phyloP scores from a whole-genome alignment of 345 rosid species.

The Brassica nigra region DNA sequence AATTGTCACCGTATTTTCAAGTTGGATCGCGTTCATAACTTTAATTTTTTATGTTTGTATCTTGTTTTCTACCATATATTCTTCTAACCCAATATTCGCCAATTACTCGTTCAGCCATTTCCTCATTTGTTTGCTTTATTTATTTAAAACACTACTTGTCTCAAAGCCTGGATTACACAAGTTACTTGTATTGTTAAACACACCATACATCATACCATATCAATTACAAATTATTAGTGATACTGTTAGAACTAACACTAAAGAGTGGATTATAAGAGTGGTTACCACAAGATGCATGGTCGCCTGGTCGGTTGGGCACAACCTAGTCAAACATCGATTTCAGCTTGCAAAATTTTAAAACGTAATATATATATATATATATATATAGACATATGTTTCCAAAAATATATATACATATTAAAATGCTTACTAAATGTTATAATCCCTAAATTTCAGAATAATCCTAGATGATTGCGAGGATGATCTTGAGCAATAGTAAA shows the following conservation, averaged over 20 bases:
- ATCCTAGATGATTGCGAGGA: neutral
- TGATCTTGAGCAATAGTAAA: neutral
- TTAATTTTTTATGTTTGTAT: neutral
- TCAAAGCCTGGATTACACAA: neutral
- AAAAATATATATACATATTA: neutral
- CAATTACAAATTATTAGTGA: neutral
- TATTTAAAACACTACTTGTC: neutral
- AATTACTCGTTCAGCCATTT: neutral
- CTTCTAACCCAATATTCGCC: neutral
- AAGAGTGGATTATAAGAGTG: neutral
- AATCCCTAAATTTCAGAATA: neutral
- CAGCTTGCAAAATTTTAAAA: neutral
- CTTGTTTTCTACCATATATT: neutral
- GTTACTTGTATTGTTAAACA: neutral
- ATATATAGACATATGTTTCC: neutral
- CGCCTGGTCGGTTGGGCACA: neutral
- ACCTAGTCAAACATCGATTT: neutral
- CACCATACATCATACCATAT: neutral
- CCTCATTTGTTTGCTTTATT: neutral
- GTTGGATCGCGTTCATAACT: neutral
- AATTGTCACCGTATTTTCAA: constrained; percentile 8
- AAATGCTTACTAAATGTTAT: neutral
- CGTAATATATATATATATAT: too few species aligned
- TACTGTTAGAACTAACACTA: neutral
- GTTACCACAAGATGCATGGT: neutral